Evolutionary conservation across 1,284 basidiomycete species (phyloP), one percentile per base, ranked within the genome.

Genomic region (Papiliotrema nemorosa): DNA sequence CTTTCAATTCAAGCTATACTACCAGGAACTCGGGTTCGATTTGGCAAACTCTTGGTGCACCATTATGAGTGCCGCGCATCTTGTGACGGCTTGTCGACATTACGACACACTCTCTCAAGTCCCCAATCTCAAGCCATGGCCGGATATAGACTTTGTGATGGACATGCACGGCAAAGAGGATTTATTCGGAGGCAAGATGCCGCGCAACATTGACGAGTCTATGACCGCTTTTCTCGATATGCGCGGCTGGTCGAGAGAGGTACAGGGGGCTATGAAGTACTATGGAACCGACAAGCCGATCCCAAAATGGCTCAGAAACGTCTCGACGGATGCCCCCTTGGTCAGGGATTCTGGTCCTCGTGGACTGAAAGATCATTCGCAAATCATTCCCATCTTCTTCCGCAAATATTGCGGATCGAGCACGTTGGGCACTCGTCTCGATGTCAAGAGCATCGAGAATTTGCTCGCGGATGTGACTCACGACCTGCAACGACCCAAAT

Each of bases 91-190:
- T 7, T 51, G 54, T 40, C 33, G 40, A 10, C 34, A 31, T 5
- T 50, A 43, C 22, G 47, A 31, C 27, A 22, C 24, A 20, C 41
- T 27, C 4, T 18, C 29, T 5, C 21, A 22, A 0, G 36, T 38
- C 36, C 20, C 36, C 12, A 26, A n/a, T 31, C 34, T 38, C 20
- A 48, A 34, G 27, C 6, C 25, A 3, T 60, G 58, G 58, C 40
- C 38, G 2, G 53, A 60, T 13, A 54, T 60, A 50, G 52, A 57
- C 12, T 20, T 50, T 5, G 20, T 60, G 24, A 35, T 57, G 18
- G 34, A 52, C 2, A 12, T 58, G 13, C 59, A 58, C 21, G 59
- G 59, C 14, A 49, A 49, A 16, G 50, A 53, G 25, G 49, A 55
- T 37, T 45, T 58, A 18, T 58, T 55, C 35, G 58, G 52, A 9